These are phyloP conservation scores for Metschnikowia gelsemii DNA, from an alignment of 805 yeast species.

Conservation along the genomic window DNA sequence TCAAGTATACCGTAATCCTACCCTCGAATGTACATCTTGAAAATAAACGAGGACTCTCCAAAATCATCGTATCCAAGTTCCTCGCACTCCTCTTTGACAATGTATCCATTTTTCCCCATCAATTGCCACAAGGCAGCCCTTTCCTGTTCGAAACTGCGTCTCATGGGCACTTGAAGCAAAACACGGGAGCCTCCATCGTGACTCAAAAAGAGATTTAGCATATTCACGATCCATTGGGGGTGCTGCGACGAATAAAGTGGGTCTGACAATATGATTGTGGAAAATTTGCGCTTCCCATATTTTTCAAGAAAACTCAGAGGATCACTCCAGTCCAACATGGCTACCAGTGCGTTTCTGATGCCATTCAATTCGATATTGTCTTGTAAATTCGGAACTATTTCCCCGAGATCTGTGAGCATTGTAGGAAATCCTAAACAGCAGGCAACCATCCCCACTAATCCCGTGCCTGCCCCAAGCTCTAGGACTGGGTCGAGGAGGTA, in stretches of 20 bases:
- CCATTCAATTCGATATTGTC: conserved; percentile 59
- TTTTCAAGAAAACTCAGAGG: conserved; percentile 44
- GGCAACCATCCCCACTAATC: conserved; percentile 77
- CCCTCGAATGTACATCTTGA: conserved; percentile 30
- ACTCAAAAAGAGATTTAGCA: conserved; percentile 51
- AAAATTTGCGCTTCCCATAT: conserved; percentile 38
- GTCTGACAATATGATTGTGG: conserved; percentile 74
- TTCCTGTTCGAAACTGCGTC: conserved; percentile 65
- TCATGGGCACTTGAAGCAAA: conserved; percentile 71
- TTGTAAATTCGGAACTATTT: conserved; percentile 66
- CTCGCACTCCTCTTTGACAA: conserved; percentile 35
- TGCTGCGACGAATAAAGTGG: conserved; percentile 85
- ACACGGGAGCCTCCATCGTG: conserved; percentile 41
- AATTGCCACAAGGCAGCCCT: conserved; percentile 60
- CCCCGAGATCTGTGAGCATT: conserved; percentile 73
- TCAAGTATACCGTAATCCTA: too few relatives aligned
- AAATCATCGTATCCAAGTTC: conserved; percentile 84
- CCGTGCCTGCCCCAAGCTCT: conserved; percentile 96
- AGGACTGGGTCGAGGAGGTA: conserved; percentile 38
- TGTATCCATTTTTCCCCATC: conserved; percentile 38
- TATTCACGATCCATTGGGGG: conserved; percentile 67
- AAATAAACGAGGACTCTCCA: conserved; percentile 65
- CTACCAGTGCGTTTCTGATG: conserved; percentile 33
- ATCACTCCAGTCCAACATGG: conserved; percentile 75
- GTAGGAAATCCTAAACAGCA: conserved; percentile 51